Base-by-base conservation (phyloP, 345 rosid genomes). In the Punica granatum region DNA sequence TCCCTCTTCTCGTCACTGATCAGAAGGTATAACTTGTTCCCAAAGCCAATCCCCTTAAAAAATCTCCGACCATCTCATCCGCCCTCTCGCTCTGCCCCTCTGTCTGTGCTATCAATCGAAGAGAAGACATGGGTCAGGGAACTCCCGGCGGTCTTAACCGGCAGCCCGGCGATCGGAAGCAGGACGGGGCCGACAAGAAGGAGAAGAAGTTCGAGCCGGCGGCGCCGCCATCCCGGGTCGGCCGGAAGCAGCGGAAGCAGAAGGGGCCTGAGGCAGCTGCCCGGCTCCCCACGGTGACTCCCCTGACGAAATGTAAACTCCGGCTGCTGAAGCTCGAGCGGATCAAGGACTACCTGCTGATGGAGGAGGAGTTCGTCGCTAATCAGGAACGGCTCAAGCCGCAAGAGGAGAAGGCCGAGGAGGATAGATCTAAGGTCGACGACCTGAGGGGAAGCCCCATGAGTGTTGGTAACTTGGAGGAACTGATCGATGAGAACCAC, bases 291-390 rank as follows among this genome's bases (percentile, higher is more conserved):
- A 82, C 85, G 30, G 99, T 88, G 26, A 90, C 96, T 43, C 98
- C 97, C 18, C 79, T 83, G 39, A 80, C 84, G 1, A 95, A 92
- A 77, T 95, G 98, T 71, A 92, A 92, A 79, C 92, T 90, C 8
- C 72, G 98, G 66, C 75, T 95, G 10, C 76, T 92, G 4, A 95
- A 92, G 75, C 71, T 90, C 71, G 99, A 92, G 77, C 83, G 97
- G 70, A 81, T 88, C 73, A 95, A 95, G 77, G 99, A 90, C 66
- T 92, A 90, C 69, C 73, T 95, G 66, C 60, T 92, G 67, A 92
- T 95, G 98, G 98, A 92, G 79, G 99, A 94, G 61, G 98, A 89
- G 85, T 92, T 91, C 54, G 99, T 94, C 5, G 78, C 96, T 68
- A 91, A 88, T 66, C 98, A 92, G 76, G 98, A 92, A 80, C 74